phyloP scores from a whole-genome alignment of 345 rosid species.

The Eucalyptus marginata region DNA sequence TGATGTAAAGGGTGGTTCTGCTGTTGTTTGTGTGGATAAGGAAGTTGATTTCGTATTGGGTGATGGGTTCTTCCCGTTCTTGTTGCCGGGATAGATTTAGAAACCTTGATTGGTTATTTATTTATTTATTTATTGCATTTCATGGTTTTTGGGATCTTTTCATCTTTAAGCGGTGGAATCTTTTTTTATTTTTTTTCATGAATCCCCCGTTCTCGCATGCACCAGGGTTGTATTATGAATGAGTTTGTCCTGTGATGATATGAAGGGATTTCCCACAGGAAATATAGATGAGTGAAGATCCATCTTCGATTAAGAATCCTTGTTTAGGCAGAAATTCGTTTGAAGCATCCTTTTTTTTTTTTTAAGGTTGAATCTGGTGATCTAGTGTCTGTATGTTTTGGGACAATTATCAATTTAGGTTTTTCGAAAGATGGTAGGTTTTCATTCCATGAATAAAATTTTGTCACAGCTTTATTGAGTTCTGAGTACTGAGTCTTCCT shows the following conservation, averaged over 20 bases:
- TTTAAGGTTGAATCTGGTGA: not conserved
- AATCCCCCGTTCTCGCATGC: not conserved
- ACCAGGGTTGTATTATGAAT: not conserved
- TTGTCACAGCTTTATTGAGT: not conserved
- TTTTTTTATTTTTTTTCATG: not conserved
- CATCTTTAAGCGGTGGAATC: not conserved
- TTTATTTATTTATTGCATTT: not conserved
- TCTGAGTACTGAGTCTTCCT: not conserved
- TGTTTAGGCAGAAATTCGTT: not conserved
- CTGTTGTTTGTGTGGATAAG: not conserved
- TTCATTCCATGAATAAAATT: not conserved
- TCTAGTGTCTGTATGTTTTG: not conserved
- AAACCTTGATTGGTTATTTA: not conserved
- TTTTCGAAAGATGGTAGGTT: not conserved
- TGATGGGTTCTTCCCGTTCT: not conserved
- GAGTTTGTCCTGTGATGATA: not conserved
- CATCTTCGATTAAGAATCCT: not conserved
- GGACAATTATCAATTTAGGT: not conserved
- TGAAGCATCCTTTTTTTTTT: not conserved
- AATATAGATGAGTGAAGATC: not conserved
- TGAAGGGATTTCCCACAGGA: not conserved
- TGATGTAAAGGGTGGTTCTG: not conserved
- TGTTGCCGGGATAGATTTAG: not conserved
- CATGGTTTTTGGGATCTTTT: not conserved
- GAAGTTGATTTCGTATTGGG: not conserved